phyloP scores from a whole-genome alignment of 2,329 filamentous ascomycete species.

The Cladosporium phlei region DNA sequence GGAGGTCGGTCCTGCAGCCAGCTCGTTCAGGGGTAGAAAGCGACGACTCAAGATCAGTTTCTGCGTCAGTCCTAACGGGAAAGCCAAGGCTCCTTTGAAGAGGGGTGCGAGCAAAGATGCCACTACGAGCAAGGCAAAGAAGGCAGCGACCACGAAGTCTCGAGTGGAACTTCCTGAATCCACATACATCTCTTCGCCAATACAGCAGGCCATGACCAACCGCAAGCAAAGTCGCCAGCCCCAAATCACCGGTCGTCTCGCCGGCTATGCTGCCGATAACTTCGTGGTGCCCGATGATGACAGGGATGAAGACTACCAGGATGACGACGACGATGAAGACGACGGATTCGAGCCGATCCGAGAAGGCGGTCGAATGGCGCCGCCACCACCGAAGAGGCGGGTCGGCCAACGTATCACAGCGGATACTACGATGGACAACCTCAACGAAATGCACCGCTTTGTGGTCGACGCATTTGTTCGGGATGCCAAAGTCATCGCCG shows the following conservation, averaged over 20 bases:
- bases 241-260: constrained; percentile 25
- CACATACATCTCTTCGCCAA: constrained; percentile 63
- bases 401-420: constrained; percentile 57
- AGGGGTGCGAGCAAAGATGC: constrained; percentile 21
- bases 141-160: constrained; percentile 11
- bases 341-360: constrained; percentile 46
- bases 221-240: constrained; percentile 26
- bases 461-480: constrained; percentile 62
- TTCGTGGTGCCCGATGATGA: constrained; percentile 38
- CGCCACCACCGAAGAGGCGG: constrained; percentile 23
- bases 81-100: constrained; percentile 6
- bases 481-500: constrained; percentile 57
- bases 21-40: constrained; percentile 43
- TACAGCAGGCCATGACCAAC: constrained; percentile 39
- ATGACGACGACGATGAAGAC: constrained; percentile 33
- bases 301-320: constrained; percentile 37
- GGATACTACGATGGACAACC: constrained; percentile 49
- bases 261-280: constrained; percentile 34
- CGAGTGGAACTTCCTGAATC: constrained; percentile 43
- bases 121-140: constrained; percentile 20
- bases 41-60: constrained; percentile 50
- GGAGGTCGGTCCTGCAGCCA: constrained; percentile 40
- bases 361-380: constrained; percentile 28
- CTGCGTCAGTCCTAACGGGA: constrained; percentile 28
- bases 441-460: constrained; percentile 58